A percentile compares a stretch with the other conserved stretches of the same genome.
Conservation (phyloP, 805 yeast genomes). For the Metschnikowia anglica region DNA sequence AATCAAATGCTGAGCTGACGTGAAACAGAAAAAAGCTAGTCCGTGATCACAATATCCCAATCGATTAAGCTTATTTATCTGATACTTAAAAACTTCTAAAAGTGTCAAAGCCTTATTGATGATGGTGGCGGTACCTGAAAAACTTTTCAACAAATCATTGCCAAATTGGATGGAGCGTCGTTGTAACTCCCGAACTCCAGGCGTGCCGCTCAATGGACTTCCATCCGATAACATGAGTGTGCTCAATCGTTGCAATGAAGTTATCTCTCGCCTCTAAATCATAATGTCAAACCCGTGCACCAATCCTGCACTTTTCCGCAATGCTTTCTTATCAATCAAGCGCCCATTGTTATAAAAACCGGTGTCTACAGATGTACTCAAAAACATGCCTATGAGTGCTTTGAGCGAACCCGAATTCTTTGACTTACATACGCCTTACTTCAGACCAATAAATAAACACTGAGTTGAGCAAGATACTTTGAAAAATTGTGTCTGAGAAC, state of each 20-base stretch:
- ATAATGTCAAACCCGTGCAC: background rate
- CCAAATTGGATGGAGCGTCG: background rate
- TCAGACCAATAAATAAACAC: no score
- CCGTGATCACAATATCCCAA: slow-evolving; percentile 41
- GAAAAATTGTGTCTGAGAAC: no score
- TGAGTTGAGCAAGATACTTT: no score
- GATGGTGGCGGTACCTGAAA: background rate
- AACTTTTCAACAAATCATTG: background rate
- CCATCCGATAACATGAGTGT: slow-evolving; percentile 1
- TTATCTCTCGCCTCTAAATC: background rate
- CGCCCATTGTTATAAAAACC: no score
- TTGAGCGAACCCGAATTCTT: no score
- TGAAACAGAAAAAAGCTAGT: slow-evolving; percentile 31
- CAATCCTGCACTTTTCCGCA: background rate
- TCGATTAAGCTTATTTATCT: slow-evolving; percentile 27
- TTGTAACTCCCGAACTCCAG: background rate
- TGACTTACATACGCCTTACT: no score
- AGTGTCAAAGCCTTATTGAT: slow-evolving; percentile 19
- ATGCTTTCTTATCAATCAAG: no score
- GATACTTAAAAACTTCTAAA: slow-evolving; percentile 36
- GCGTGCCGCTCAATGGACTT: background rate
- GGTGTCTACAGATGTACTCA: no score
- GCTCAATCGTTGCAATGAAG: background rate
- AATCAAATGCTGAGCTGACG: slow-evolving; percentile 3
- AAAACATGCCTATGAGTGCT: no score